Base-by-base conservation (phyloP, 176 grass and related monocot species). In the Zoysia pacifica region DNA sequence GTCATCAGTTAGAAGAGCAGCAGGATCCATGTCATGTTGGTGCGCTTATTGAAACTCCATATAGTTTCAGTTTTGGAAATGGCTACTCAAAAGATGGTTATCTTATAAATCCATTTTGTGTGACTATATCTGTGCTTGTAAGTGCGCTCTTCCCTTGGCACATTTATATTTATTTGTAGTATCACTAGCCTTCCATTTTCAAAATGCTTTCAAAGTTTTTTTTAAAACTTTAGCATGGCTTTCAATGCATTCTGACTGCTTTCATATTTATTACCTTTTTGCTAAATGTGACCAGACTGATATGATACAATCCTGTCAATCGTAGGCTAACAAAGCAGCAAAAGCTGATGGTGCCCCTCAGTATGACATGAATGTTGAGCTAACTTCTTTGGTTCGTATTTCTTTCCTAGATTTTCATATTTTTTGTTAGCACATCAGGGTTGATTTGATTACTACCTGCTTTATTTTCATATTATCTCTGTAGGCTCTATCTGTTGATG, bases 271-370 rank as follows among this genome's bases (percentile, higher is more conserved):
- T 56, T 58, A 70, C 44, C 44, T 76, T 77, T 62, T 69, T n/a
- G 37, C 43, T 80, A 9, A 70, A 78, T 81, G 49, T 72, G 65
- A 75, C 10, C 65, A 47, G 74, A 42, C 44, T 76, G 36, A 72
- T 69, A 70, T 64, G 54, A 62, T 47, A 5, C 38, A 48, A 68
- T 50, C 77, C 42, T 66, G 60, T 67, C 58, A 63, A 78, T 83
- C 48, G 16, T 77, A 98, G 95, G 88, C 83, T 79, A 93, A 93
- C 72, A 98, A 93, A 79, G 74, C 86, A 44, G 92, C 81, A 73
- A 98, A 92, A 63, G 67, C 83, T 89, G 95, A 98, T 83, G 92
- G 92, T 76, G 81, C 84, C 41, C 90, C 90, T 72, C 92, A 87
- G 72, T 98, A 98, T 94, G 79, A 93, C 67, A 91, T 98, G 35